Conservation (phyloP, 805 yeast species). For the Candida andamanensis region DNA sequence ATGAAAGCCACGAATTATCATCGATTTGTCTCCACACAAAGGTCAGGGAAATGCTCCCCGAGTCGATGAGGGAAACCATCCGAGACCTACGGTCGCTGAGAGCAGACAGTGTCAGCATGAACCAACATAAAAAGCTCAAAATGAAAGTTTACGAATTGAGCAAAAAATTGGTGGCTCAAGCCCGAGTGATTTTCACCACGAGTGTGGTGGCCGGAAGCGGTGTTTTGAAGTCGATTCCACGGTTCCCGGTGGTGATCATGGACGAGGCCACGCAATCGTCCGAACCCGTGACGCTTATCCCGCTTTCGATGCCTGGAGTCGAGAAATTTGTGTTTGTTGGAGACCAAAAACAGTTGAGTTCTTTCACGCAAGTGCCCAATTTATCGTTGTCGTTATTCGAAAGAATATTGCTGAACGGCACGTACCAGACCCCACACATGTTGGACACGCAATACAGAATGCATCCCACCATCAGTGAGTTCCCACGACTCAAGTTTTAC, state of each 20-base stretch:
- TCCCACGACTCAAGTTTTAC: constrained; percentile 51
- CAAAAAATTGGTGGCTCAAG: constrained; percentile 52
- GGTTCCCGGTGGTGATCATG: constrained; percentile 65
- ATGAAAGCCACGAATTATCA: constrained; percentile 49
- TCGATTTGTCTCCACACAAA: constrained; percentile 63
- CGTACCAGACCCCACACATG: constrained; percentile 59
- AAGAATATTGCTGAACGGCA: constrained; percentile 57
- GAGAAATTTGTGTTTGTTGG: constrained; percentile 68
- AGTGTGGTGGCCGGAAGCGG: constrained; percentile 70
- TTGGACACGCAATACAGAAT: constrained; percentile 65
- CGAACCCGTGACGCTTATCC: constrained; percentile 67
- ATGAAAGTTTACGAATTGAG: constrained; percentile 41
- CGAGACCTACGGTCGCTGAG: constrained; percentile 40
- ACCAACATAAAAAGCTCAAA: constrained; percentile 46
- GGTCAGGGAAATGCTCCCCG: constrained; percentile 46
- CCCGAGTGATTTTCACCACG: constrained; percentile 67
- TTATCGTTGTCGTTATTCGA: constrained; percentile 66
- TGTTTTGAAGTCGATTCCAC: constrained; percentile 49
- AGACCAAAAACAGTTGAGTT: constrained; percentile 70
- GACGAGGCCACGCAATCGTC: constrained; percentile 78
- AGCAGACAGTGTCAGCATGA: constrained; percentile 32
- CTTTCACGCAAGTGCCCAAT: constrained; percentile 64
- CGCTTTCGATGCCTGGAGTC: constrained; percentile 63
- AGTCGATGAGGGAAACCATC: constrained; percentile 37
- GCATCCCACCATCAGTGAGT: constrained; percentile 60